Percentiles rank a stretch among this genome's conserved stretches.
These are phyloP conservation scores for Ogataea trehalophila DNA, from an alignment of 805 yeast genomes.

Conservation along the genomic window DNA sequence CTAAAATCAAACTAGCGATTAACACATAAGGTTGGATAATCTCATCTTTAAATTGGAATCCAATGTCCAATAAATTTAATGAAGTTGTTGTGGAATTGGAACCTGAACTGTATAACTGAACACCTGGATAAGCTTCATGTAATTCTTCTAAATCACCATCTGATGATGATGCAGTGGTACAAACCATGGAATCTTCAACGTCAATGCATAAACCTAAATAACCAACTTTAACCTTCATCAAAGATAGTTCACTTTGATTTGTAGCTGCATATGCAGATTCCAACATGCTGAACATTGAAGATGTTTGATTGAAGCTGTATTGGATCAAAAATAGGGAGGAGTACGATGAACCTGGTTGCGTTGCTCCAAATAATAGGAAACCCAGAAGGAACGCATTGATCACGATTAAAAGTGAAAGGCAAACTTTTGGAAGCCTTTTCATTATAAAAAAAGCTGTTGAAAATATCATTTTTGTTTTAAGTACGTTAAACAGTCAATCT, in stretches of 20 bases:
- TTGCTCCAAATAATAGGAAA: slow-evolving; percentile 55
- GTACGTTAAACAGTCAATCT: neutral
- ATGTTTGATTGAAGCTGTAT: slow-evolving; percentile 42
- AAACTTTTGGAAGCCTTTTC: slow-evolving; percentile 38
- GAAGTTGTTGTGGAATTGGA: slow-evolving; percentile 29
- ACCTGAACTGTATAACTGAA: slow-evolving; percentile 30
- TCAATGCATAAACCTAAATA: slow-evolving; percentile 54
- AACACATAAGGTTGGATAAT: slow-evolving; percentile 53
- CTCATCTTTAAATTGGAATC: slow-evolving; percentile 38
- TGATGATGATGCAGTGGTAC: slow-evolving; percentile 26
- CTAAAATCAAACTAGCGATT: slow-evolving; percentile 42
- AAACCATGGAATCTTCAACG: slow-evolving; percentile 28
- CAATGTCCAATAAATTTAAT: slow-evolving; percentile 45
- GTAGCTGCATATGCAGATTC: slow-evolving; percentile 31
- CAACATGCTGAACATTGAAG: slow-evolving; percentile 38
- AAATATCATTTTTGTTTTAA: neutral
- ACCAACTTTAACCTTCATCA: slow-evolving; percentile 46
- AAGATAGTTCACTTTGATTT: slow-evolving; percentile 32
- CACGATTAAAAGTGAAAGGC: slow-evolving; percentile 38
- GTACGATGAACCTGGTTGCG: slow-evolving; percentile 35
- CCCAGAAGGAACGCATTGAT: slow-evolving; percentile 47
- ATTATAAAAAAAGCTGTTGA: slow-evolving; percentile 7
- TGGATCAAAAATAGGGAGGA: slow-evolving; percentile 47
- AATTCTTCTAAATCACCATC: slow-evolving; percentile 1
- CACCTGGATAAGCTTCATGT: slow-evolving; percentile 23